Base-by-base conservation (phyloP, 2,329 filamentous ascomycete genomes). In the Talaromyces atroroseus region DNA sequence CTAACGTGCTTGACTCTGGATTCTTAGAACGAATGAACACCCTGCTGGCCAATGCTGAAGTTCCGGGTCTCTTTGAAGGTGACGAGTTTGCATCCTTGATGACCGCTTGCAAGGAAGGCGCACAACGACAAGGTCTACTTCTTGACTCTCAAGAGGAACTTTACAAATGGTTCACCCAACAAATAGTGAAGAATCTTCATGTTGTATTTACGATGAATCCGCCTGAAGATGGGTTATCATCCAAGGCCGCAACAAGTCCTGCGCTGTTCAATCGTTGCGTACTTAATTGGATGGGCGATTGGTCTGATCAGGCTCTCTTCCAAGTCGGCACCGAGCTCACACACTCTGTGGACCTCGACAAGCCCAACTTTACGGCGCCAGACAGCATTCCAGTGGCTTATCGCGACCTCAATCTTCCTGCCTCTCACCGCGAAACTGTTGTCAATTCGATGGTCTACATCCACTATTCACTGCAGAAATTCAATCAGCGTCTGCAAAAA, bases 131-230 rank as follows among this genome's bases (percentile, higher is more conserved):
- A 77, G 94, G 94, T 49, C 81, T 97, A 58, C 85, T 97, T 58
- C 83, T 99, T 1, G 94, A 99, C 75, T 97, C 94, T 1, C 92
- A 96, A 64, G 95, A 99, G 76, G 94, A 99, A 73, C 80, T 99
- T n/a, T 99, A 99, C 81, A 97, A 97, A 77, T 99, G 94, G 94
- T 99, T 99, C 77, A 99, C 95, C 0, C 90, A 95, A 66, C 94
- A 99, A 72, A 97, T 99, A 66, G 89, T 99, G 71, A 96, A 96
- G 79, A 99, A 99, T 68, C 78, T 99, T 42, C 94, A 99, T 67
- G 94, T 99, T 49, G 94, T 99, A 21, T 99, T 99, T 73, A 99
- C 94, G 2, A 99, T 99, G 94, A 99, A 99, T 73, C 94, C 94
- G 14, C 95, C 94, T 0, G 90, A 96, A 68, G 94, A 94, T 64